Evolutionary conservation across 352 stramenopile genomes (phyloP).

Genomic region (Phytopythium sindhum): DNA sequence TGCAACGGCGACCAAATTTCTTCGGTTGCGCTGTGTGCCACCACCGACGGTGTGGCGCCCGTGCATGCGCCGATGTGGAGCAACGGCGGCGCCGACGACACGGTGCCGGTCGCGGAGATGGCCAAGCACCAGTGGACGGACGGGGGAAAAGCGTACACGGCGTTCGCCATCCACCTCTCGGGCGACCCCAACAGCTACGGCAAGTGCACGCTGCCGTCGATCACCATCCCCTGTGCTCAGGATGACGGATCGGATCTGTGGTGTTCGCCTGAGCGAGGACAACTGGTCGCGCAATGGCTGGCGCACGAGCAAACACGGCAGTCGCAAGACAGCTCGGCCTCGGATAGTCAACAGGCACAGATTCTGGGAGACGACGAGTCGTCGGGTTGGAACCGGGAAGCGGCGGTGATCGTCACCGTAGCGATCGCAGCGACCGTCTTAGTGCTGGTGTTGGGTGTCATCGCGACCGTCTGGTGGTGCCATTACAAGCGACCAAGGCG

Average conservation of each 20-base stretch:
- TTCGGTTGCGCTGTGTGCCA: too few species aligned
- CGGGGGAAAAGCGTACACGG: too few species aligned
- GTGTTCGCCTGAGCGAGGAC: conserved; percentile 26
- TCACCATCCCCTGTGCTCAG: conserved; percentile 39
- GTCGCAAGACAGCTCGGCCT: background rate
- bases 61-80: too few species aligned
- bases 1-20: too few species aligned
- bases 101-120: too few species aligned
- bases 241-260: conserved; percentile 15
- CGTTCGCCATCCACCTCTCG: too few species aligned
- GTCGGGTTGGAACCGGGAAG: background rate
- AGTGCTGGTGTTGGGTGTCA: conserved; percentile 9
- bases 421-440: background rate
- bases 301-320: conserved; percentile 17
- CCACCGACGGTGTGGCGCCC: too few species aligned
- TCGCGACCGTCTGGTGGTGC: conserved; percentile 16
- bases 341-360: background rate
- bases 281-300: conserved; percentile 38
- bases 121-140: too few species aligned
- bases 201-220: conserved; percentile 37
- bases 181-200: conserved; percentile 41
- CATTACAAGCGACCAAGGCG: too few species aligned
- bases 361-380: background rate
- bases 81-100: too few species aligned
- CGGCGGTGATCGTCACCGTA: background rate